These are phyloP conservation scores for Boechera divaricarpa DNA, from an alignment of 345 rosid species.

Conservation along the genomic window DNA sequence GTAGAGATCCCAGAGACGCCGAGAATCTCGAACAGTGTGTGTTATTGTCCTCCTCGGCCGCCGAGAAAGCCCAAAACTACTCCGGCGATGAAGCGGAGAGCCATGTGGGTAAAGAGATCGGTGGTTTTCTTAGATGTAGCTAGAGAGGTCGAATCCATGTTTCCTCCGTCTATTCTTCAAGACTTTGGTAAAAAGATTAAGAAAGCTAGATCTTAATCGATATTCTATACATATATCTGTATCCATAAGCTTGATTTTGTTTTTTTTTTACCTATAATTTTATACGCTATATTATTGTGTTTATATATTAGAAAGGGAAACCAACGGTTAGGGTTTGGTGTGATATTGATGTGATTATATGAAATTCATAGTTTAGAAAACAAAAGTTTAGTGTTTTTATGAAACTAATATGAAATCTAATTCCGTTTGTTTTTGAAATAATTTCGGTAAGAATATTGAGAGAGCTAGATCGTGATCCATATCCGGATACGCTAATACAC, in stretches of 20 bases:
- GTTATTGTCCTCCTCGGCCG: slow-evolving; percentile 61
- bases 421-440: background rate
- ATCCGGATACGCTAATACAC: too few species aligned
- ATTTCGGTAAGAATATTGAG: background rate
- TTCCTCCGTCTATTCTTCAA: slow-evolving; percentile 56
- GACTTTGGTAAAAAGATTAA: slow-evolving; percentile 65
- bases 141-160: slow-evolving; percentile 68
- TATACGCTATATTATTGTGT: slow-evolving; percentile 14
- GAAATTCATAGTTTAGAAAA: background rate
- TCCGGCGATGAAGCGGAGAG: slow-evolving; percentile 54
- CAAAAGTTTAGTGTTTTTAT: background rate
- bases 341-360: slow-evolving; percentile 7
- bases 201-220: slow-evolving; percentile 55
- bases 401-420: slow-evolving; percentile 7
- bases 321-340: background rate
- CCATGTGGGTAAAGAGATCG: slow-evolving; percentile 33
- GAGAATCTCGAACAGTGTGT: slow-evolving; percentile 44
- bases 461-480: background rate
- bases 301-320: background rate
- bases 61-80: slow-evolving; percentile 70
- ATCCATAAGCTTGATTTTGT: slow-evolving; percentile 16
- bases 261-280: background rate
- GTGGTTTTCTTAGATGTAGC: slow-evolving; percentile 62
- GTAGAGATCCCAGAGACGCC: slow-evolving; percentile 51
- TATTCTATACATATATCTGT: background rate